Evolutionary conservation across 129 eudicot species (phyloP).

Genomic region (Centaurea solstitialis): DNA sequence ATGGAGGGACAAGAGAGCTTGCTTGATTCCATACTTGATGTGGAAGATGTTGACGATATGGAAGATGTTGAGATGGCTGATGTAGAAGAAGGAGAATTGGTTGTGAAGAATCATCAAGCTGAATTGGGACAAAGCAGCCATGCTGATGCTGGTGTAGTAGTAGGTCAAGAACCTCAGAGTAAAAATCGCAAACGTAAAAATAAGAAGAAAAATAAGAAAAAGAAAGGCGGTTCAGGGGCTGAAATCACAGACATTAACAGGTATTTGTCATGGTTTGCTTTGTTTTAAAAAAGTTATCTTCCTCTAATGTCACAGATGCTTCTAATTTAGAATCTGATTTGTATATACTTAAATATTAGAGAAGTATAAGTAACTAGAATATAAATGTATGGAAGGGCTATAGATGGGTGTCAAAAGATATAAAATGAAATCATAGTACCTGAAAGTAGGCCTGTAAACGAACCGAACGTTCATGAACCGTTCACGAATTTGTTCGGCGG

Average conservation of each 20-base stretch:
- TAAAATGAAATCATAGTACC: not conserved
- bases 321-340: no score
- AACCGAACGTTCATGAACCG: no score
- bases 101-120: constrained; percentile 37
- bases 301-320: not conserved
- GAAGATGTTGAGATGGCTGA: constrained; percentile 88
- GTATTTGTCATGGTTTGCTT: constrained; percentile 28
- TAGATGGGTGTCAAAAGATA: not conserved
- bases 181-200: constrained; percentile 36
- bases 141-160: constrained; percentile 18
- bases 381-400: not conserved
- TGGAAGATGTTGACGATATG: constrained; percentile 46
- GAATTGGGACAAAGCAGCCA: constrained; percentile 32
- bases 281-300: not conserved
- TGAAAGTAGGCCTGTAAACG: no score
- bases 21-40: constrained; percentile 59
- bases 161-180: constrained; percentile 36
- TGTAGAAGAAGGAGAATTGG: constrained; percentile 85
- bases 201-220: constrained; percentile 51
- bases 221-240: constrained; percentile 44
- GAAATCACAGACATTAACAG: constrained; percentile 64
- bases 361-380: not conserved
- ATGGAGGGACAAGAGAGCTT: constrained; percentile 84
- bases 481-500: no score
- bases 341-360: no score